Evolutionary conservation across 768 basidiomycete genomes (phyloP), one percentile per base, ranked within the genome.

Genomic region (Rossbeevera mucosa): DNA sequence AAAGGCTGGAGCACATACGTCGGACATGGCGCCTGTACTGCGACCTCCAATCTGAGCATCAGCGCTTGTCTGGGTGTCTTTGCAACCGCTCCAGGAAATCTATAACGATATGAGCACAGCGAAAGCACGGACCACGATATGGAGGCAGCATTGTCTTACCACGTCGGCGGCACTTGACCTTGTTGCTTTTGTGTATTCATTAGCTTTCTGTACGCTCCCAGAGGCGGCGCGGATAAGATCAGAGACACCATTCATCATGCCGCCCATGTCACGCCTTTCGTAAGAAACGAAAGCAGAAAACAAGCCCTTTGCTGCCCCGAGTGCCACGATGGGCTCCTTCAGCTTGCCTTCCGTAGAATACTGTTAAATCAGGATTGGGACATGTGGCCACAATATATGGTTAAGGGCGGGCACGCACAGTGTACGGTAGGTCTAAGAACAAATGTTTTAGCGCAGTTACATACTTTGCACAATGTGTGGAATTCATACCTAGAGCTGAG

Each of bases 301-400:
- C 4, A 96, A 73, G 7, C 91, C 91, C 64, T 90, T 82, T 0
- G 93, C 94, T 4, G 94, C 94, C 64, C 91, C 93, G 8, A 85
- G 79, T 11, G 85, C 83, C 14, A 93, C 72, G 64, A 96, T 94
- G 29, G 94, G 93, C 65, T 96, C 93, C 69, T 97, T 96, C 65
- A 97, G 72, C 64, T 91, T 93, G 45, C 94, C 94, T 72, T 97
- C 92, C 7, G 93, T 95, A 20, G 92, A 92, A 71, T 97, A 97
- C 83, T 89, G 55, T 29, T 18, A 12, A 43, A 48, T 48, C 31
- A 51, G 13, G 46, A 20, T 50, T 24, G 51, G 40, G 12, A 18
- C 3, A 30, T 29, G 33, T 40, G 18, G 4, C 9, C 0, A 7
- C 25, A 50, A 5, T 13, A 24, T 25, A 46, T 28, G 14, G 18